These are phyloP conservation scores for Aspergillus cavernicola DNA, from an alignment of 495 filamentous ascomycete species.

Conservation along the genomic window DNA sequence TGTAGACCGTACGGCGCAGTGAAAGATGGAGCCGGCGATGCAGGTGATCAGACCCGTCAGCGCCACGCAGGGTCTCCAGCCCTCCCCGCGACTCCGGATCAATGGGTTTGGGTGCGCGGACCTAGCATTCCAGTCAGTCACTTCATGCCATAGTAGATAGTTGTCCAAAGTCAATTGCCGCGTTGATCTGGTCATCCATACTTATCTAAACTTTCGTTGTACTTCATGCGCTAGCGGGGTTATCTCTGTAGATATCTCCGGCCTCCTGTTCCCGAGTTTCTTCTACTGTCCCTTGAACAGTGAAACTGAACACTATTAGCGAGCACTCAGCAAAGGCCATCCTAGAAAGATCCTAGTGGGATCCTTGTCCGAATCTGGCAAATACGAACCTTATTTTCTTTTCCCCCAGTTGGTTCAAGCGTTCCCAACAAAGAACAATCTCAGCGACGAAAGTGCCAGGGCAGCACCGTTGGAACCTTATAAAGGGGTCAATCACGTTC, in stretches of 20 bases:
- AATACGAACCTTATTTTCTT: slow-evolving; percentile 14
- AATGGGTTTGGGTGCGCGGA: slow-evolving; percentile 22
- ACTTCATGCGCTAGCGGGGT: slow-evolving; percentile 4
- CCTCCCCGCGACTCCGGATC: slow-evolving; percentile 21
- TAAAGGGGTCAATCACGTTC: background rate
- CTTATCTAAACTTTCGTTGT: slow-evolving; percentile 16
- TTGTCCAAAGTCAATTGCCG: background rate
- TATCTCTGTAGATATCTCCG: slow-evolving; percentile 11
- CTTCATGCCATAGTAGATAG: too few relatives aligned
- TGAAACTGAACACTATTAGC: background rate
- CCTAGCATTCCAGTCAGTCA: slow-evolving; percentile 29
- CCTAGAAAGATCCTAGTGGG: background rate
- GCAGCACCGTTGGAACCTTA: slow-evolving; percentile 7
- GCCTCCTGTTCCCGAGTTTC: background rate
- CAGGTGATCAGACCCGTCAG: slow-evolving; percentile 38
- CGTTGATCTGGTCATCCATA: background rate
- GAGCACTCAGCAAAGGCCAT: background rate
- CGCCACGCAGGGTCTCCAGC: slow-evolving; percentile 38
- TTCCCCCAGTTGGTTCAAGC: slow-evolving; percentile 19
- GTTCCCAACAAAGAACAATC: slow-evolving; percentile 13
- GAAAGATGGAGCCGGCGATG: slow-evolving; percentile 36
- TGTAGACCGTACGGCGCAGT: background rate
- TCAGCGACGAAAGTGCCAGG: slow-evolving; percentile 1
- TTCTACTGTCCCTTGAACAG: background rate
- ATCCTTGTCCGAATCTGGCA: background rate